These are phyloP conservation scores for Emergomyces africanus DNA, from an alignment of 2,329 filamentous ascomycete genomes.

Conservation along the genomic window DNA sequence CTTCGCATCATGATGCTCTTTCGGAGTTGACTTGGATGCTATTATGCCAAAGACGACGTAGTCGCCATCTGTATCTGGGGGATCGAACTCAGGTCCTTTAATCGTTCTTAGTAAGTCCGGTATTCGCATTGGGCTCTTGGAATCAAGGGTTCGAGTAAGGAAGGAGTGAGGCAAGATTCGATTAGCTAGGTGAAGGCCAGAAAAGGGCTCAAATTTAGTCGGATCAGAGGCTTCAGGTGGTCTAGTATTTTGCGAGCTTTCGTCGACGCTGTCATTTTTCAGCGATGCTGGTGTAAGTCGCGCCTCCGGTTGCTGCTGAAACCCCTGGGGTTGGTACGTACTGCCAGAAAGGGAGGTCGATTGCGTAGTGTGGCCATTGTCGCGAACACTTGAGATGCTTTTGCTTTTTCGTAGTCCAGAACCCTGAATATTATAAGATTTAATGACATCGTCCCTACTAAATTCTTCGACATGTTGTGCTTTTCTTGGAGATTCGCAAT, in stretches of 20 bases:
- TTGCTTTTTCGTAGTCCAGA: constrained; percentile 22
- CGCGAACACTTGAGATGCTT: constrained; percentile 20
- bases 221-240: constrained; percentile 33
- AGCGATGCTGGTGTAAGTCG: neutral
- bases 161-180: constrained; percentile 71
- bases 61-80: constrained; percentile 74
- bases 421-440: constrained; percentile 19
- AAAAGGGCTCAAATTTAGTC: constrained; percentile 73
- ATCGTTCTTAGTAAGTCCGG: constrained; percentile 70
- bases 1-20: constrained; percentile 40
- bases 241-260: constrained; percentile 8
- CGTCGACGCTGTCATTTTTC: constrained; percentile 10
- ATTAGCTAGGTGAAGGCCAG: constrained; percentile 68
- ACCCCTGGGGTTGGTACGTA: constrained; percentile 10
- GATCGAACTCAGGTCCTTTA: constrained; percentile 68
- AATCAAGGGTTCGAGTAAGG: constrained; percentile 62
- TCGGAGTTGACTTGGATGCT: constrained; percentile 75
- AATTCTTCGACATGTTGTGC: constrained; percentile 41
- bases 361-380: constrained; percentile 3
- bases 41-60: constrained; percentile 82
- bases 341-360: neutral
- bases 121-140: constrained; percentile 64
- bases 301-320: neutral
- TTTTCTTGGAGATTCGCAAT: constrained; percentile 34
- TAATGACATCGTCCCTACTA: constrained; percentile 49